Evolutionary conservation across 2,329 filamentous ascomycete species (phyloP).

Genomic region (Penicillium sp.): DNA sequence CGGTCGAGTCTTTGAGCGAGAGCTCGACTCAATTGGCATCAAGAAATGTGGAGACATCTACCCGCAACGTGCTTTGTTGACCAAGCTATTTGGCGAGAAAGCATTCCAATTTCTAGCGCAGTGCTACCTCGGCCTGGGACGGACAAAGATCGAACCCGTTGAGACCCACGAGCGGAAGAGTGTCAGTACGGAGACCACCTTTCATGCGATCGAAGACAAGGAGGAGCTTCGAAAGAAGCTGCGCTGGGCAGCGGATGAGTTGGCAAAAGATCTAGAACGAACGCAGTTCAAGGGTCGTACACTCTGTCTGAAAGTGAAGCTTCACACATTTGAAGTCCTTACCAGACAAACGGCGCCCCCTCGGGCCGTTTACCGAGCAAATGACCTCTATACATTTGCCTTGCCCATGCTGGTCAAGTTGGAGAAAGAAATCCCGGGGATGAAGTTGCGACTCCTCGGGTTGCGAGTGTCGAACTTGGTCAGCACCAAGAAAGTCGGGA

Average conservation of each 20-base stretch:
- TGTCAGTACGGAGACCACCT: constrained; percentile 92
- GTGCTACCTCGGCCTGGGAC: constrained; percentile 83
- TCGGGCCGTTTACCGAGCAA: constrained; percentile 72
- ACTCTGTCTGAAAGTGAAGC: constrained; percentile 86
- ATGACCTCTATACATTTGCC: constrained; percentile 82
- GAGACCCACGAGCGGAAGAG: constrained; percentile 92
- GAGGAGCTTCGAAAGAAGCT: constrained; percentile 76
- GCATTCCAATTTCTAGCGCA: constrained; percentile 84
- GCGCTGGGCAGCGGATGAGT: constrained; percentile 77
- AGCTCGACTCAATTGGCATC: constrained; percentile 85
- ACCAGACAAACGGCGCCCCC: constrained; percentile 80
- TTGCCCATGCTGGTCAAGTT: constrained; percentile 84
- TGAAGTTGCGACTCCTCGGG: constrained; percentile 86
- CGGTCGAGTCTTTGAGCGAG: constrained; percentile 90
- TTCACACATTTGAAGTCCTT: constrained; percentile 91
- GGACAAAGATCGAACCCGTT: constrained; percentile 82
- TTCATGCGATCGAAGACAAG: constrained; percentile 76
- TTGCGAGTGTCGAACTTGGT: constrained; percentile 86
- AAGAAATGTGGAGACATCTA: constrained; percentile 90
- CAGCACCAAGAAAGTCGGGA: constrained; percentile 79
- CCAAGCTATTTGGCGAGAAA: constrained; percentile 87
- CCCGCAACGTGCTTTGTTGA: constrained; percentile 72
- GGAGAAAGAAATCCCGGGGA: constrained; percentile 78
- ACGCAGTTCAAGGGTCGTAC: constrained; percentile 90
- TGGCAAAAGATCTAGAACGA: constrained; percentile 81